phyloP scores from a whole-genome alignment of 2,329 filamentous ascomycete species.

The Xylaria sp. region DNA sequence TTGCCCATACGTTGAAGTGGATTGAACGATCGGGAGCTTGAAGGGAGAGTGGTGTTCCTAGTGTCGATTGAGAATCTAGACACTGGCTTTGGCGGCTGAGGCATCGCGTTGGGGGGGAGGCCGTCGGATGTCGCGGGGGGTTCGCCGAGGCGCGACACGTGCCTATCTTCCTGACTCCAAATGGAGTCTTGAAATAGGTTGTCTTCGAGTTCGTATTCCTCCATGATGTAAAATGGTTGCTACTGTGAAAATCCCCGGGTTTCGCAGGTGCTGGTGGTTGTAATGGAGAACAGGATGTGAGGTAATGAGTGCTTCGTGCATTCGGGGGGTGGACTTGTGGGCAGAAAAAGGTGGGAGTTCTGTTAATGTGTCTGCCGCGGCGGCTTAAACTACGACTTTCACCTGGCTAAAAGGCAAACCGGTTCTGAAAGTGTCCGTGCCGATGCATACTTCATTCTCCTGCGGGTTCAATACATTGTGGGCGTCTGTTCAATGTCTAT shows the following conservation, averaged over 20 bases:
- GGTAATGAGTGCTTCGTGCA: background rate
- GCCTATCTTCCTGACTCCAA: slow-evolving; percentile 21
- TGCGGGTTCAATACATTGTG: too few relatives aligned
- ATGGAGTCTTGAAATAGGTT: slow-evolving; percentile 22
- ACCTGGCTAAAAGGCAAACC: background rate
- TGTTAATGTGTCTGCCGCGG: background rate
- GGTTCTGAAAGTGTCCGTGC: background rate
- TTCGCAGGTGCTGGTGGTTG: too few relatives aligned
- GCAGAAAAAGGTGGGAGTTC: background rate
- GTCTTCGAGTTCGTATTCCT: slow-evolving; percentile 10
- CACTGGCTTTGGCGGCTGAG: background rate
- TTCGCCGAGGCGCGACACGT: slow-evolving; percentile 19
- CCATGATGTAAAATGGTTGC: background rate
- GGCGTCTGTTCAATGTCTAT: too few relatives aligned
- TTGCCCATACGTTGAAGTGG: slow-evolving; percentile 3
- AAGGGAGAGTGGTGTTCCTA: slow-evolving; percentile 15
- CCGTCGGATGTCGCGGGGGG: slow-evolving; percentile 6
- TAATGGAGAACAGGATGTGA: background rate
- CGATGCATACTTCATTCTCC: background rate
- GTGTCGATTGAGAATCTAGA: slow-evolving; percentile 25
- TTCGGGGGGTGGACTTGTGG: background rate
- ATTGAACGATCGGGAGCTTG: slow-evolving; percentile 11
- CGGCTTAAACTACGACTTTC: background rate
- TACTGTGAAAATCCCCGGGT: too few relatives aligned
- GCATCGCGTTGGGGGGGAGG: background rate